phyloP scores from a whole-genome alignment of 192 early-diverging fungal genomes.

The Geranomyces variabilis region DNA sequence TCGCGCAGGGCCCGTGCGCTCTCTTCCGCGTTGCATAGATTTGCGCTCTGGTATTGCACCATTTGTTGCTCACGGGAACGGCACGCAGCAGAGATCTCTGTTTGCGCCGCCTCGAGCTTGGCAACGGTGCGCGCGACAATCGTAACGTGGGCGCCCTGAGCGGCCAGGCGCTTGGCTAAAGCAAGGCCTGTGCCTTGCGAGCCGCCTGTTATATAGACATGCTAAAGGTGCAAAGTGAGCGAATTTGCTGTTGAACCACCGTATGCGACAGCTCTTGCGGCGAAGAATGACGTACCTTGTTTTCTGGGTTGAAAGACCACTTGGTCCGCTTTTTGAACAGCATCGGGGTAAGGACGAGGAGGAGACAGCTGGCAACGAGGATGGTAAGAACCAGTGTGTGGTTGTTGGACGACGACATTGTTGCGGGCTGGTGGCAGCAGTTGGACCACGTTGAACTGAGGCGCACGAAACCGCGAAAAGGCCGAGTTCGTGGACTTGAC shows the following conservation, averaged over 20 bases:
- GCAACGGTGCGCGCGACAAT: conserved; percentile 46
- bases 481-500: neutral
- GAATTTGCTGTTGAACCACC: no score
- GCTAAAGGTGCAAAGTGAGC: conserved; percentile 16
- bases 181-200: conserved; percentile 50
- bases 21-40: conserved; percentile 24
- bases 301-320: conserved; percentile 8
- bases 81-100: conserved; percentile 20
- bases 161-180: conserved; percentile 39
- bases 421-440: no score
- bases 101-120: conserved; percentile 30
- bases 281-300: conserved; percentile 7
- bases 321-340: conserved; percentile 12
- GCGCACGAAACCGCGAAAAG: no score
- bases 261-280: neutral
- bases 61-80: conserved; percentile 16
- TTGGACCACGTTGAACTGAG: no score
- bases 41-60: conserved; percentile 26
- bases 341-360: conserved; percentile 18
- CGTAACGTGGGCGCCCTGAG: conserved; percentile 49
- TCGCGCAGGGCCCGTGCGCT: neutral
- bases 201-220: conserved; percentile 50
- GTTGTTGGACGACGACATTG: no score
- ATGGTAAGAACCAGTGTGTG: conserved; percentile 12
- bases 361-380: conserved; percentile 9